Evolutionary conservation across 495 filamentous ascomycete species (phyloP), one percentile per base, ranked within the genome.

Genomic region (Penicillium arizonense): DNA sequence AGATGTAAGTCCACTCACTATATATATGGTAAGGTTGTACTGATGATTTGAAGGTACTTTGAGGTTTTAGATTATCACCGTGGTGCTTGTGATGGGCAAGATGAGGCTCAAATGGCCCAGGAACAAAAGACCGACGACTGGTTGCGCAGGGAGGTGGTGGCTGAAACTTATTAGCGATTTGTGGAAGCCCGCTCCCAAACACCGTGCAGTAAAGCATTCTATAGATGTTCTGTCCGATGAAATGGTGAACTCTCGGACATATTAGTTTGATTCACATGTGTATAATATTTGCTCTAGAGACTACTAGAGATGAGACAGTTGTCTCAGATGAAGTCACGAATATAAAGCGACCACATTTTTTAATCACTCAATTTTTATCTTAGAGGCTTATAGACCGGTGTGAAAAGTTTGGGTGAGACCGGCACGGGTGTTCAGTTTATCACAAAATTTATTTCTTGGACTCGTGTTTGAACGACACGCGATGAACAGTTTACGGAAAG

Each of bases 31-130:
- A 8, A 30, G 23, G 3, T 38, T 44, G 5, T 5, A 13, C 48
- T 50, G 12, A 43, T 11, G 2, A 13, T 12, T 13, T 4, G 0
- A 28, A 50, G 48, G 48, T 50, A 50, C 35, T 43, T 33, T 9
- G 48, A 50, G 10, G 20, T 50, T 21, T 28, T 50, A 32, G 16
- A 50, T 14, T 50, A 43, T 18, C 48, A 50, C 13, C 28, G 20
- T 18, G 48, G 48, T 23, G 28, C 48, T 18, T 43, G 38, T 6
- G 18, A 36, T n/a, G 41, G 48, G 37, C 38, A 35, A 28, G 18
- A 42, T 9, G 40, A 26, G n/a, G 12, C 26, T 16, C 30, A 38
- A 0, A 16, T 36, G 16, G 38, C 38, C 4, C 48, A 50, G 12
- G 32, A 24, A 5, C 30, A 32, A 33, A 43, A 24, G 1, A 3